Base-by-base conservation (phyloP, 2,329 filamentous ascomycete genomes). In the Ophiostoma sp. region DNA sequence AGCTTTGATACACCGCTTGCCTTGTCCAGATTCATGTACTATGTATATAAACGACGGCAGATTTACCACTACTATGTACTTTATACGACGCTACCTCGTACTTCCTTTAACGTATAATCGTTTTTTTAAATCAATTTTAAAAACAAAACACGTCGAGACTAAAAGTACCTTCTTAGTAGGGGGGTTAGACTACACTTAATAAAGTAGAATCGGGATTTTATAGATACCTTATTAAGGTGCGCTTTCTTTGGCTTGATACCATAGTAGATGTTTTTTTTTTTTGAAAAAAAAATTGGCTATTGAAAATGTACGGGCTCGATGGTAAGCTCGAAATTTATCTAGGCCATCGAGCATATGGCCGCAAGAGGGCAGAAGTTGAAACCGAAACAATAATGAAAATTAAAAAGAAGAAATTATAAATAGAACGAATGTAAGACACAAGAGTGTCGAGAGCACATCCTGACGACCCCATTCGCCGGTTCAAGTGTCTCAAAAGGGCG, bases 1-100 rank as follows among this genome's bases (percentile, higher is more conserved):
- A 27, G 52, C 52, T 57, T 57, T 57, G 20, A 57, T 27, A n/a
- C 52, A 57, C 52, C 52, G 52, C 52, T 57, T 57, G 52, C 52
- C 52, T 23, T 57, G 52, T 57, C 44, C 44, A 48, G 44, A 48
- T 48, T 48, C 44, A 48, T n/a, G n/a, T n/a, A n/a, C n/a, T n/a
- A n/a, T n/a, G n/a, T 48, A 48, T 48, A 48, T 4, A 48, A 48
- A 48, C 44, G 44, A 48, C 44, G 36, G 13, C 36, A 13, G 10
- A 39, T 10, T 39, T 31, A 31, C 27, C 27, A 36, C 6, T 36
- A 39, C 36, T 39, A 39, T 11, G 36, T 39, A 11, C 36, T 39
- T 39, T 10, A n/a, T n/a, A n/a, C n/a, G n/a, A n/a, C n/a, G n/a
- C n/a, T n/a, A n/a, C n/a, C n/a, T n/a, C n/a, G n/a, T n/a, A n/a